phyloP scores from a whole-genome alignment of 306 rosid species.

The Hylodesmum podocarpum region DNA sequence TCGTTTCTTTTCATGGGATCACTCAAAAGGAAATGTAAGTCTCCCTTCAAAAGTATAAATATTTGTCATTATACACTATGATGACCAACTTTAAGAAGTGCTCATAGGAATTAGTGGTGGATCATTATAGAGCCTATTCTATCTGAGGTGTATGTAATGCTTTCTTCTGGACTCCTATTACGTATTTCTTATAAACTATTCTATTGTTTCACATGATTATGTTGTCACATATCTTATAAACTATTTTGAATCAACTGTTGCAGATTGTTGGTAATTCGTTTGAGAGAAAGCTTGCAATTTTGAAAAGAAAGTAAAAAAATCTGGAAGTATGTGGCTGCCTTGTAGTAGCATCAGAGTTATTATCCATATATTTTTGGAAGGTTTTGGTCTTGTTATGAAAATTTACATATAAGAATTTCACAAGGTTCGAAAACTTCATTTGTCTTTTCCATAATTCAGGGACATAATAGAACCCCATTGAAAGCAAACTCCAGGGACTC shows the following conservation, averaged over 20 bases:
- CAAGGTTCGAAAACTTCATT: slow-evolving; percentile 16
- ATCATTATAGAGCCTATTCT: not conserved
- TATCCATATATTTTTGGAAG: not conserved
- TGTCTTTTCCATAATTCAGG: slow-evolving; percentile 43
- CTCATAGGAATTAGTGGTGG: not conserved
- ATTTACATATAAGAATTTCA: not conserved
- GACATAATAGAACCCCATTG: slow-evolving; percentile 56
- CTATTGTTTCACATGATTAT: not conserved
- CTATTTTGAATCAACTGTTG: slow-evolving; percentile 32
- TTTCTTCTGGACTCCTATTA: no score
- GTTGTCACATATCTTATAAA: not conserved
- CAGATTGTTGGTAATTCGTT: slow-evolving; percentile 92
- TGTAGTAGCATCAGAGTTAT: not conserved
- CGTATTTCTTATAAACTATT: no score
- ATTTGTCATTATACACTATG: not conserved
- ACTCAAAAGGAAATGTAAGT: slow-evolving; percentile 77
- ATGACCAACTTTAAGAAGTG: not conserved
- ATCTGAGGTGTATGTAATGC: no score
- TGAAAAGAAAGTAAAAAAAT: slow-evolving; percentile 58
- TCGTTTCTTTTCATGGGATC: slow-evolving; percentile 83
- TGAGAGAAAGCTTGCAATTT: slow-evolving; percentile 89
- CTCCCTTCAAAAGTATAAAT: slow-evolving; percentile 11
- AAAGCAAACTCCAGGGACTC: slow-evolving; percentile 57
- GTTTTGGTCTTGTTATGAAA: not conserved
- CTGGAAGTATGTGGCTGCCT: slow-evolving; percentile 59